phyloP scores from a whole-genome alignment of 2,329 filamentous ascomycete species.

The Dendrostoma leiphaemia region DNA sequence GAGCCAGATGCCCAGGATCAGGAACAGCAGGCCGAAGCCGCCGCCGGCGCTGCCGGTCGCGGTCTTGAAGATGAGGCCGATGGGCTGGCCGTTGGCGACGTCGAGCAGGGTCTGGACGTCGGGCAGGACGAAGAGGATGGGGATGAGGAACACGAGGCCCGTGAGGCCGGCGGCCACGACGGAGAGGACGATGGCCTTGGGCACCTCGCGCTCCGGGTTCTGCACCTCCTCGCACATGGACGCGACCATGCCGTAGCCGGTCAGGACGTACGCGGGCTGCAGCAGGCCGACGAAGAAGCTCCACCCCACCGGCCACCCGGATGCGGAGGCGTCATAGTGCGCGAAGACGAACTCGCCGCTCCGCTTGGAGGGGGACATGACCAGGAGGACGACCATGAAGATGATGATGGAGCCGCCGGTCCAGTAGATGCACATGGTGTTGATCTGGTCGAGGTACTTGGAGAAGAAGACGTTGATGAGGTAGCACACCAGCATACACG shows the following conservation, averaged over 20 bases:
- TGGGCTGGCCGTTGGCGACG: constrained; percentile 71
- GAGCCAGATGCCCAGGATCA: constrained; percentile 73
- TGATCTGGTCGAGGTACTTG: constrained; percentile 62
- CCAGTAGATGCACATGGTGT: constrained; percentile 73
- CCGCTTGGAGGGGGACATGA: constrained; percentile 56
- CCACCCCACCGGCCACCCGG: constrained; percentile 69
- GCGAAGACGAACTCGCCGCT: constrained; percentile 64
- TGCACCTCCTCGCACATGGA: constrained; percentile 73
- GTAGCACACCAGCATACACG: constrained; percentile 64
- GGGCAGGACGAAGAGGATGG: constrained; percentile 73
- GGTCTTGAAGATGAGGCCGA: constrained; percentile 72
- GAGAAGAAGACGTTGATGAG: constrained; percentile 63
- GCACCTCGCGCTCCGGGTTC: constrained; percentile 65
- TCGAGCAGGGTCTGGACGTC: constrained; percentile 61
- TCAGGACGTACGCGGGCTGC: constrained; percentile 62
- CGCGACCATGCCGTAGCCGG: constrained; percentile 69
- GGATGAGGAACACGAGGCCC: constrained; percentile 66
- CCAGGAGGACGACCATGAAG: constrained; percentile 49
- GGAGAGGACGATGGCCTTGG: constrained; percentile 68
- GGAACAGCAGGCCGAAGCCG: constrained; percentile 72
- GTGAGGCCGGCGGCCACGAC: constrained; percentile 66
- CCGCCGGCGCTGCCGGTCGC: constrained; percentile 71
- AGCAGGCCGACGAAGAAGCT: constrained; percentile 70
- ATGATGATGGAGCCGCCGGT: constrained; percentile 60
- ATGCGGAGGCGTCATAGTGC: constrained; percentile 64